Evolutionary conservation across 805 yeast species (phyloP).

Genomic region (Wickerhamomyces sydowiorum): DNA sequence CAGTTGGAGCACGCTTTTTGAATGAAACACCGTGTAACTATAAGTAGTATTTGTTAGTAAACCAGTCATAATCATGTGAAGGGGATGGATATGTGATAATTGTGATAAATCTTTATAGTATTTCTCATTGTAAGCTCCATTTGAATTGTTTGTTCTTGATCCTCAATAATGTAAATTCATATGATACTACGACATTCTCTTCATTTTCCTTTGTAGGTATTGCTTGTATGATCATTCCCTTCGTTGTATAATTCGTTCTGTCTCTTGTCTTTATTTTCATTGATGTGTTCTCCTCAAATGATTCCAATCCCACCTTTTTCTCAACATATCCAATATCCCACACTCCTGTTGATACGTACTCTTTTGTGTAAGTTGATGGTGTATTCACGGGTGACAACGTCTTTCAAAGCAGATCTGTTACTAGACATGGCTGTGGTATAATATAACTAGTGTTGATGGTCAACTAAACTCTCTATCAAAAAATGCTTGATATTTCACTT

Average conservation of each 20-base stretch:
- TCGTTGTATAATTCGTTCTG: too few species aligned
- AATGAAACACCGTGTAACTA: constrained; percentile 96
- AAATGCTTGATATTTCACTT: background rate
- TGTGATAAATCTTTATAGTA: background rate
- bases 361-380: constrained; percentile 99
- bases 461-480: constrained; percentile 2
- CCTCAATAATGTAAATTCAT: too few species aligned
- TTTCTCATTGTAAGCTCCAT: background rate
- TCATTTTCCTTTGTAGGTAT: too few species aligned
- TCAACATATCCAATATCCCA: background rate
- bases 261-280: too few species aligned
- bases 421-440: constrained; percentile 33
- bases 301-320: background rate
- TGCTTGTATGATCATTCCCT: too few species aligned
- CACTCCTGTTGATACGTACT: constrained; percentile 51
- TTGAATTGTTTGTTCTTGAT: too few species aligned
- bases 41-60: constrained; percentile 36
- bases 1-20: constrained; percentile 99
- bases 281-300: background rate
- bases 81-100: background rate
- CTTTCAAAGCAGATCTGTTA: constrained; percentile 79
- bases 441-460: constrained; percentile 3
- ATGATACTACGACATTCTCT: too few species aligned
- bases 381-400: constrained; percentile 99
- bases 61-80: constrained; percentile 1